phyloP scores from a whole-genome alignment of 1,139 yeast species.

The Yamadazyma blattariae region DNA sequence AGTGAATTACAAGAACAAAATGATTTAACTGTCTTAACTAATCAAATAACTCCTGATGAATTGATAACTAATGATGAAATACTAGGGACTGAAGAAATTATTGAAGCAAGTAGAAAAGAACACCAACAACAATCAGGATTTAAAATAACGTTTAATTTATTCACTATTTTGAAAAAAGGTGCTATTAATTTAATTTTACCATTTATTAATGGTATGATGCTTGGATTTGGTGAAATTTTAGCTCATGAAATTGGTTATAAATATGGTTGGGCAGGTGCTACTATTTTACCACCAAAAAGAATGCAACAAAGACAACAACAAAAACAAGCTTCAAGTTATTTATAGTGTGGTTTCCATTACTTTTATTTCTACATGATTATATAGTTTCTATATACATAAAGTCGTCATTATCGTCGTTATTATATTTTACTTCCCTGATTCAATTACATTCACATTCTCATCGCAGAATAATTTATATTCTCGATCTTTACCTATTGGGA shows the following conservation, averaged over 20 bases:
- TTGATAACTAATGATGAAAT: conserved; percentile 18
- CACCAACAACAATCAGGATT: conserved; percentile 7
- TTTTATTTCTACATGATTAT: neutral
- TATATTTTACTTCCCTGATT: too few species aligned
- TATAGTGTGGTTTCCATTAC: too few species aligned
- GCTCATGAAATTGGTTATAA: conserved; percentile 91
- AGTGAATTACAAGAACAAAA: conserved; percentile 12
- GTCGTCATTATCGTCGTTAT: too few species aligned
- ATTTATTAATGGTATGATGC: conserved; percentile 90
- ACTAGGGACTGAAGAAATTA: conserved; percentile 20
- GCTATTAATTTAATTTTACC: conserved; percentile 82
- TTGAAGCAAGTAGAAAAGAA: conserved; percentile 17
- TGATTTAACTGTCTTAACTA: conserved; percentile 14
- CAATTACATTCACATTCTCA: too few species aligned
- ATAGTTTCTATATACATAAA: neutral
- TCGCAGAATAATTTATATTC: conserved; percentile 29
- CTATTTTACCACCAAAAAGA: conserved; percentile 47
- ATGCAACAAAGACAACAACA: conserved; percentile 19
- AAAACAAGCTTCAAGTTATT: conserved; percentile 9
- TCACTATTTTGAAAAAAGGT: conserved; percentile 44
- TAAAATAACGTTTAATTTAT: conserved; percentile 17
- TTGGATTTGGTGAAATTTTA: conserved; percentile 92
- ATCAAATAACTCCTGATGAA: conserved; percentile 17
- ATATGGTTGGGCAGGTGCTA: conserved; percentile 77
- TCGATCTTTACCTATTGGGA: conserved; percentile 33